Conservation (phyloP, 2,329 filamentous ascomycete genomes). For the Xenoacremonium recifei region DNA sequence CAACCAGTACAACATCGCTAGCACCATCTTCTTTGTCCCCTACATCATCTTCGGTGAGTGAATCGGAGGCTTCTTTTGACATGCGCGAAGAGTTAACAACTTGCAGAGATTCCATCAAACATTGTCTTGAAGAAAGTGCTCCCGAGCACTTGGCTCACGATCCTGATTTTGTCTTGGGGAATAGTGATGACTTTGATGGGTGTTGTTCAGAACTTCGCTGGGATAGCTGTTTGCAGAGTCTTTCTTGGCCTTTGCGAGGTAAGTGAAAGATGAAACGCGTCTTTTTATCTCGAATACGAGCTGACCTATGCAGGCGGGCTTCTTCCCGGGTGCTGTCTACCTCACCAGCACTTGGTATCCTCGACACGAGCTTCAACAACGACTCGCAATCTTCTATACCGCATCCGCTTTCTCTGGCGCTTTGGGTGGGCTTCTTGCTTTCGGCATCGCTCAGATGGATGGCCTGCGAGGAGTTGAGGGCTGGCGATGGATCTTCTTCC, state of each 20-base stretch:
- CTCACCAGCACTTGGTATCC: constrained; percentile 31
- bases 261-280: neutral
- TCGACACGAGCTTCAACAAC: constrained; percentile 24
- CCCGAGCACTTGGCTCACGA: neutral
- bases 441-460: constrained; percentile 20
- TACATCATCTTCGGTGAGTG: neutral
- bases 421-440: constrained; percentile 22
- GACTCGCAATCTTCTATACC: constrained; percentile 30
- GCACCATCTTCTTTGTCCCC: constrained; percentile 29
- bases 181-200: neutral
- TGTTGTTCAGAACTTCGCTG: neutral
- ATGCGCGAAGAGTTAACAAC: neutral
- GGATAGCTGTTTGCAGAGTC: neutral
- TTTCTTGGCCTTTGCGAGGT: neutral
- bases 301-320: constrained; percentile 17
- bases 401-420: constrained; percentile 21
- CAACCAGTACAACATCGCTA: constrained; percentile 41
- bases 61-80: neutral
- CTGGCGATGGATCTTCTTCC: constrained; percentile 27
- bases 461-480: constrained; percentile 10
- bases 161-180: neutral
- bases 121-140: neutral
- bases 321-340: constrained; percentile 29
- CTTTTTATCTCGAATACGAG: neutral
- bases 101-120: neutral